A percentile compares a stretch with the other conserved stretches of the same genome.
These are phyloP conservation scores for Botrytis medusae DNA, from an alignment of 2,329 filamentous ascomycete genomes.

Conservation along the genomic window DNA sequence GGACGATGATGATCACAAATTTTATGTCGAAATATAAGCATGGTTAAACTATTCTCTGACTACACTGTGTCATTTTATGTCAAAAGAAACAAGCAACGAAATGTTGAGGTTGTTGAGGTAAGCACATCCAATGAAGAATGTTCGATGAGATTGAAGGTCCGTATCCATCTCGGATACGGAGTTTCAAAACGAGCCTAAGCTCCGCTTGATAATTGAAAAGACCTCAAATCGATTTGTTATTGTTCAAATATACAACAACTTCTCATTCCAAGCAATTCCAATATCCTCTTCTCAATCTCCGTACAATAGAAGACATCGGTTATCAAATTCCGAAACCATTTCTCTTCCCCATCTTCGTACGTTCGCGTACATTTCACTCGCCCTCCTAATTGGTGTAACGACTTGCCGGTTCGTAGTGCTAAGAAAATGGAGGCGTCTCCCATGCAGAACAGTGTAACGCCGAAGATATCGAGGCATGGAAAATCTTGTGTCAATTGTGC, in stretches of 20 bases:
- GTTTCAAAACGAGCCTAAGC: not conserved
- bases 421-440: not conserved
- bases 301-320: not conserved
- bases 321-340: not conserved
- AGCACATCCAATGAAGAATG: not conserved
- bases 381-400: not conserved
- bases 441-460: not conserved
- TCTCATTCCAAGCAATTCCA: not conserved
- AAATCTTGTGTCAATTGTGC: slow-evolving; percentile 19
- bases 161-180: not conserved
- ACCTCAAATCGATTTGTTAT: not conserved
- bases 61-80: not conserved
- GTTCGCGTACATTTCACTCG: not conserved
- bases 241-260: not conserved
- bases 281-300: not conserved
- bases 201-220: not conserved
- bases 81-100: not conserved
- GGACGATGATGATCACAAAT: not conserved
- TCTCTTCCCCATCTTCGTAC: not conserved
- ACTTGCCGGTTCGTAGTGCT: not conserved
- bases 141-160: not conserved
- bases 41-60: not conserved
- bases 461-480: slow-evolving; percentile 9
- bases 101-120: not conserved
- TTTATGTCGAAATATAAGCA: not conserved